phyloP scores from a whole-genome alignment of 345 rosid genomes.

The Aegle marmelos region DNA sequence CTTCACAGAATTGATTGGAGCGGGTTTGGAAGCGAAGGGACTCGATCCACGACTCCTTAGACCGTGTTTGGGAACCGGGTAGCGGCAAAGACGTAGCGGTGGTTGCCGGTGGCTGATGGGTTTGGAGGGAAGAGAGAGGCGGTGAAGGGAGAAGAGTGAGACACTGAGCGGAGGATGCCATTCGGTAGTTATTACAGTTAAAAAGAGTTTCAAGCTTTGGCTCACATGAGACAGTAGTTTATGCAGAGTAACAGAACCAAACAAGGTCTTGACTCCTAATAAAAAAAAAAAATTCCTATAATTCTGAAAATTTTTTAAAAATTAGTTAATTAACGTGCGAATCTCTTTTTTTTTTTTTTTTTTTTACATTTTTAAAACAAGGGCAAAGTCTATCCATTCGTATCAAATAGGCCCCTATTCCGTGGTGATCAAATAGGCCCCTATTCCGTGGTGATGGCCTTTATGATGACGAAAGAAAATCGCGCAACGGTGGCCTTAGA shows the following conservation, averaged over 20 bases:
- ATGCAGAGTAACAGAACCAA: background rate
- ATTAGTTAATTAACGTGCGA: no score
- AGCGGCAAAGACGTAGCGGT: slow-evolving; percentile 19
- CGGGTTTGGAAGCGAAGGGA: slow-evolving; percentile 56
- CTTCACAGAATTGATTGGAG: slow-evolving; percentile 56
- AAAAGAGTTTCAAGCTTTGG: background rate
- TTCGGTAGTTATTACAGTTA: slow-evolving; percentile 1
- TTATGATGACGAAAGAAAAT: slow-evolving; percentile 44
- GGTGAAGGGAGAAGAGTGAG: slow-evolving; percentile 12
- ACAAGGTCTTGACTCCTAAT: background rate
- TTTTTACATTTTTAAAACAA: no score
- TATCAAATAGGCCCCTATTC: no score
- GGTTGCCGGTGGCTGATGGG: slow-evolving; percentile 2
- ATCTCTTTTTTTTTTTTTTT: no score
- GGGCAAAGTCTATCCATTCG: no score
- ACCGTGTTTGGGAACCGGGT: slow-evolving; percentile 22
- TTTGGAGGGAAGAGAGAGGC: slow-evolving; percentile 19
- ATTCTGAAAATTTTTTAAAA: no score
- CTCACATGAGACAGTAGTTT: background rate
- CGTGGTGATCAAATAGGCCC: no score
- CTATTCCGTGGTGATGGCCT: slow-evolving; percentile 5
- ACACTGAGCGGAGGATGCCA: slow-evolving; percentile 5
- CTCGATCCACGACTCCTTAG: slow-evolving; percentile 61
- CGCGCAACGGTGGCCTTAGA: slow-evolving; percentile 36
- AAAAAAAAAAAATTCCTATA: no score